These are phyloP conservation scores for Ophiostoma australiae DNA, from an alignment of 2,329 filamentous ascomycete genomes.

Conservation along the genomic window DNA sequence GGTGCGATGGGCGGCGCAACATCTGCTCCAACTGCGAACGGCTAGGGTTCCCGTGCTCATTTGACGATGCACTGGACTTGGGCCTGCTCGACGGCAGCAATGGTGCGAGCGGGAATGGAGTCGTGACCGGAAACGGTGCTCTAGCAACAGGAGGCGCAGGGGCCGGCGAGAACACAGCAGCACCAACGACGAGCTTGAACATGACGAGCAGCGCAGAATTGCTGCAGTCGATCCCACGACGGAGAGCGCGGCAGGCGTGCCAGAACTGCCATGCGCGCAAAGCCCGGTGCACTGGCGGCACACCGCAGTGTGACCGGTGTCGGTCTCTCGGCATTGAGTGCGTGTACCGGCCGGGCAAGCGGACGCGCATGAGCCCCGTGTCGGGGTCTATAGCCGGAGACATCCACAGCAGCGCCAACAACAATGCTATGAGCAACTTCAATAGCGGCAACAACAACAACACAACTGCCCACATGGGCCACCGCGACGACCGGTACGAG, in stretches of 20 bases:
- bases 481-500: conserved; percentile 25
- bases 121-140: not conserved
- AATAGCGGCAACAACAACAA: conserved; percentile 28
- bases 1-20: conserved; percentile 51
- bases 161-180: not conserved
- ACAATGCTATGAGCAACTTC: conserved; percentile 1
- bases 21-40: conserved; percentile 56
- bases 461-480: conserved; percentile 16
- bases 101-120: conserved; percentile 24
- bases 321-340: conserved; percentile 52
- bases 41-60: conserved; percentile 54
- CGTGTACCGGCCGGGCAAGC: conserved; percentile 49
- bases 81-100: conserved; percentile 42
- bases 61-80: conserved; percentile 39
- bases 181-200: not conserved
- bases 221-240: conserved; percentile 43
- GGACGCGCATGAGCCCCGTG: conserved; percentile 30
- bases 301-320: conserved; percentile 50
- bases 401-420: not conserved
- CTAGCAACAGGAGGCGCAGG: not conserved
- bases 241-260: conserved; percentile 54
- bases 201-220: conserved; percentile 23
- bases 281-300: conserved; percentile 54
- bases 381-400: conserved; percentile 17
- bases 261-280: conserved; percentile 55